phyloP scores from a whole-genome alignment of 2,329 filamentous ascomycete genomes.

The Blastomyces gilchristii region DNA sequence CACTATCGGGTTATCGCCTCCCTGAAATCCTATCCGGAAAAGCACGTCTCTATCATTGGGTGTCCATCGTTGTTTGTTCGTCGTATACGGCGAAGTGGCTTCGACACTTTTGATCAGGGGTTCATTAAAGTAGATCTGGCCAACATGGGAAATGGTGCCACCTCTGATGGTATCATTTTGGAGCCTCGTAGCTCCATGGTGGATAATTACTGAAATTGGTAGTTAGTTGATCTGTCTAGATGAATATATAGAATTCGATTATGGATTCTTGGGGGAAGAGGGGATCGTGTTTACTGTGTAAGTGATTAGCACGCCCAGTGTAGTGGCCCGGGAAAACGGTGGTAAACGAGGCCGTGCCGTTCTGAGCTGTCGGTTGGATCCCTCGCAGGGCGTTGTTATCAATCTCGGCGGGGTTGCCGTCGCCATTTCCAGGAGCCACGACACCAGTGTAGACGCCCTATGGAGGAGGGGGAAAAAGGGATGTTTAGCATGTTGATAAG shows the following conservation, averaged over 20 bases:
- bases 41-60: slow-evolving; percentile 44
- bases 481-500: background rate
- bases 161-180: slow-evolving; percentile 44
- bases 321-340: slow-evolving; percentile 8
- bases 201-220: slow-evolving; percentile 25
- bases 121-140: slow-evolving; percentile 56
- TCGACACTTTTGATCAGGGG: slow-evolving; percentile 45
- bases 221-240: background rate
- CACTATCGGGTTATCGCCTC: slow-evolving; percentile 47
- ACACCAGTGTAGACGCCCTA: slow-evolving; percentile 33
- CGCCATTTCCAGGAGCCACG: slow-evolving; percentile 28
- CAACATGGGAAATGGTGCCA: slow-evolving; percentile 48
- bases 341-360: slow-evolving; percentile 4
- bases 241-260: background rate
- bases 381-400: slow-evolving; percentile 7
- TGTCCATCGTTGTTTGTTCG: slow-evolving; percentile 41
- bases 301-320: slow-evolving; percentile 5
- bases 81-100: slow-evolving; percentile 36
- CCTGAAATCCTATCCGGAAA: slow-evolving; percentile 29
- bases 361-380: slow-evolving; percentile 6
- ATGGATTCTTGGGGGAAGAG: slow-evolving; percentile 5
- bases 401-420: slow-evolving; percentile 31
- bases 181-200: slow-evolving; percentile 27
- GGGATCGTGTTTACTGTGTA: slow-evolving; percentile 5
- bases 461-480: background rate